phyloP scores from a whole-genome alignment of 441 rosid species.

The Euphorbia schlechtendalii region DNA sequence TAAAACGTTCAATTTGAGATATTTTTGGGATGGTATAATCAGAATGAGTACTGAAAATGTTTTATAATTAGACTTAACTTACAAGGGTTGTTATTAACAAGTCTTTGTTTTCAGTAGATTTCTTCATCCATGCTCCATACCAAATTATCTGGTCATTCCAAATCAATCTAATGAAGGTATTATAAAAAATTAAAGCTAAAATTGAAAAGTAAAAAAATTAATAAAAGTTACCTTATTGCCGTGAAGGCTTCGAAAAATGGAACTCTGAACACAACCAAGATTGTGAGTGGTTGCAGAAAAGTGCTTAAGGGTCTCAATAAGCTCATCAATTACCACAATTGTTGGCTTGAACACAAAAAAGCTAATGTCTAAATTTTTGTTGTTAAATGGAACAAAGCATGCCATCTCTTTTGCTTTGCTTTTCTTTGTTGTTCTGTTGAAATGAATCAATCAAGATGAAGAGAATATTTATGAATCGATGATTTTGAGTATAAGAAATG shows the following conservation, averaged over 20 bases:
- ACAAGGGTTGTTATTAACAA: conserved; percentile 33
- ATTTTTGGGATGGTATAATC: too few relatives aligned
- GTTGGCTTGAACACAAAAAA: conserved; percentile 41
- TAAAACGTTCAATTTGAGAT: too few relatives aligned
- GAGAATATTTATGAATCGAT: background rate
- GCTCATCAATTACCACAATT: conserved; percentile 34
- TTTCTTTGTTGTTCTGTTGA: background rate
- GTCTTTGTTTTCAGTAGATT: conserved; percentile 37
- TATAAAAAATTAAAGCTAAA: too few relatives aligned
- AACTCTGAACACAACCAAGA: conserved; percentile 53
- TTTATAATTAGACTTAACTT: too few relatives aligned
- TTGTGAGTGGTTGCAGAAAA: conserved; percentile 29
- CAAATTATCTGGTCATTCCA: conserved; percentile 58
- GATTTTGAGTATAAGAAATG: background rate
- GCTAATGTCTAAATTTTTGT: conserved; percentile 35
- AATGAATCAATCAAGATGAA: background rate
- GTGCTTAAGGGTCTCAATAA: conserved; percentile 32
- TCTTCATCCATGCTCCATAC: conserved; percentile 64
- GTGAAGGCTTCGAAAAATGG: conserved; percentile 55
- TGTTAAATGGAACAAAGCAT: conserved; percentile 47
- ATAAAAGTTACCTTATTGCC: conserved; percentile 41
- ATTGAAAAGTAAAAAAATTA: too few relatives aligned
- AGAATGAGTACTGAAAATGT: too few relatives aligned
- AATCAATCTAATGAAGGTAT: too few relatives aligned
- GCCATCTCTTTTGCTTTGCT: conserved; percentile 24